Base-by-base conservation (phyloP, 208 protist species). In the Trypanosomatidae sp. region DNA sequence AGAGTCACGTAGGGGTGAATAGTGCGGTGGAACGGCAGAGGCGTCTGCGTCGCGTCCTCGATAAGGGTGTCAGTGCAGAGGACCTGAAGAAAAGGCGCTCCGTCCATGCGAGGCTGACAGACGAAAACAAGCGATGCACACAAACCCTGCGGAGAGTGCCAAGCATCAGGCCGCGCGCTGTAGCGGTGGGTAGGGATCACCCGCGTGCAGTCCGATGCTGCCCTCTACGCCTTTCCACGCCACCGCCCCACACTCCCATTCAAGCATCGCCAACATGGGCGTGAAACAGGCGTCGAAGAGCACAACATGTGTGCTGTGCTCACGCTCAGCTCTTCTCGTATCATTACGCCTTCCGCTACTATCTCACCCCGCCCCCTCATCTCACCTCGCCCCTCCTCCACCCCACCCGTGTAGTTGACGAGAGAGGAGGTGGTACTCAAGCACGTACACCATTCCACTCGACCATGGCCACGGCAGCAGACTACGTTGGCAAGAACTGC, bases 401-500 rank as follows among this genome's bases (percentile, higher is more conserved):
- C 60, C 13, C 60, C 12, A 15, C 36, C 36, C 36, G 36, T 39
- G 36, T 39, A 39, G 36, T 39, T 39, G 36, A 39, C 36, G 36
- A 39, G 36, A 39, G 3, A 39, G 36, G 36, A 39, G 36, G 36
- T 39, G 36, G 36, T 39, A 39, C 36, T 39, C 36, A 66, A 39
- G 30, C 41, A 39, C 36, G 22, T 50, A 49, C 10, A 19, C 15
- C 22, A 47, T 36, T 49, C 41, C 33, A 25, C 0, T 17, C 58
- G 41, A 19, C 7, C 43, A 93, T 95, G 91, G 66, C 91, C 33
- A 92, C 88, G 0, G 77, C 84, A 0, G 77, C 84, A 8, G 91
- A 93, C 62, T 95, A 87, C 70, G 79, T 91, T 17, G 91, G 89
- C 50, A 81, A 77, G 62, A 87, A 83, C 73, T 95, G 91, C 77